Base-by-base conservation (phyloP, 331 rosid genomes). In the Phaseolus coccineus region DNA sequence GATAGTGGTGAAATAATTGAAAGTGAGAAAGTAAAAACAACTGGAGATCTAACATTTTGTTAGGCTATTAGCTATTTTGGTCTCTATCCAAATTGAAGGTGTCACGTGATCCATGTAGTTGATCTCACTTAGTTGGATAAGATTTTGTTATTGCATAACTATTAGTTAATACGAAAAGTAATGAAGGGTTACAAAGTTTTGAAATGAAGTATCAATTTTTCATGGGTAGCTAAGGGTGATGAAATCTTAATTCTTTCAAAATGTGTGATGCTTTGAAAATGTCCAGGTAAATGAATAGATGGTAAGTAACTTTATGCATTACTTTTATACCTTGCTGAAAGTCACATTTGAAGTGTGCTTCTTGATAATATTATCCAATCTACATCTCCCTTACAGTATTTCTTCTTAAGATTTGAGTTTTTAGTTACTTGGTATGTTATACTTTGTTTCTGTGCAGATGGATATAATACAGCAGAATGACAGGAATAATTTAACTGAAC, bases 381-480 rank as follows among this genome's bases (percentile, higher is more conserved):
- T 40, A 7, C 28, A 48, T 19, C 5, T 47, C 46, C 33, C 62
- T 10, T 15, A 46, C 30, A 9, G 5, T 46, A 48, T 68, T 75
- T 47, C 71, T 63, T 76, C 74, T 81, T 19, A 48, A 61, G 55
- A 16, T 39, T 59, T 77, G 40, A 25, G n/a, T 71, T 79, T 39
- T 62, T 66, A 25, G 44, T 27, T 58, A 44, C 31, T 40, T 40
- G 25, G 22, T 65, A 79, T 73, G 55, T 71, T 67, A 16, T 46
- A 46, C 70, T 42, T 50, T 33, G 28, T 50, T 77, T 39, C 64
- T 80, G 83, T 64, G 80, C 87, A 89, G 90, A 80, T 84, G 87
- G 88, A 86, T 16, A 74, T 90, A 70, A 47, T 66, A 53, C 53
- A 64, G 65, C 77, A 65, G 33, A 53, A 31, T 30, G 82, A 84